Base-by-base conservation (phyloP, 306 rosid species). In the Acacia acuminata region DNA sequence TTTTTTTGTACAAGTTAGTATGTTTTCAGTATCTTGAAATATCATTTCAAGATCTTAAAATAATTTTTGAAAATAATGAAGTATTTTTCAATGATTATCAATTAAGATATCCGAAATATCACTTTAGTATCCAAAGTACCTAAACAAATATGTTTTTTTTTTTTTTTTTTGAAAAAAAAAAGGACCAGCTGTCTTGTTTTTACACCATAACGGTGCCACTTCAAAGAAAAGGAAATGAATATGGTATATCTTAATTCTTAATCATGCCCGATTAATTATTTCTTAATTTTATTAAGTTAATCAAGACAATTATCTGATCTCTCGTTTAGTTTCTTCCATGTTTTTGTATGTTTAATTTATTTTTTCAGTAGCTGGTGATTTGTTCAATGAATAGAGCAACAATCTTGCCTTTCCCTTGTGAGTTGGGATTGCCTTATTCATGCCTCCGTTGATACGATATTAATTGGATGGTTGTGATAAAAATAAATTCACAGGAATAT, bases 261-360 rank as follows among this genome's bases (percentile, higher is more conserved):
- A 56, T 67, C 7, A 60, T 42, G 45, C 90, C 63, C 87, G 79
- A 92, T 51, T 51, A 51, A 44, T 44, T 44, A 44, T 36, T 36
- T 50, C 55, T 87, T 88, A 90, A 79, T 90, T 88, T 83, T 86
- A 87, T 76, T 66, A 77, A 24, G 9, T 13, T 27, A 63, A 81
- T 78, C 45, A 76, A 42, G 75, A 80, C 80, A 58, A 58, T n/a
- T n/a, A n/a, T n/a, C n/a, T n/a, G 24, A n/a, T 24, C 70, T 65
- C 38, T 75, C 5, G 19, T 78, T 48, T 61, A 47, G 77, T 13
- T 51, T 78, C 63, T 63, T n/a, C 67, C 67, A 79, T 72, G 75
- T 38, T 69, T 44, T 69, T 86, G 82, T 84, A 78, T 84, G 85
- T 81, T 85, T 83, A 8, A 24, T 61, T 79, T 82, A 78, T 76